Conservation (phyloP, 1,284 basidiomycete genomes). For the Fomitopsis schrenkii region DNA sequence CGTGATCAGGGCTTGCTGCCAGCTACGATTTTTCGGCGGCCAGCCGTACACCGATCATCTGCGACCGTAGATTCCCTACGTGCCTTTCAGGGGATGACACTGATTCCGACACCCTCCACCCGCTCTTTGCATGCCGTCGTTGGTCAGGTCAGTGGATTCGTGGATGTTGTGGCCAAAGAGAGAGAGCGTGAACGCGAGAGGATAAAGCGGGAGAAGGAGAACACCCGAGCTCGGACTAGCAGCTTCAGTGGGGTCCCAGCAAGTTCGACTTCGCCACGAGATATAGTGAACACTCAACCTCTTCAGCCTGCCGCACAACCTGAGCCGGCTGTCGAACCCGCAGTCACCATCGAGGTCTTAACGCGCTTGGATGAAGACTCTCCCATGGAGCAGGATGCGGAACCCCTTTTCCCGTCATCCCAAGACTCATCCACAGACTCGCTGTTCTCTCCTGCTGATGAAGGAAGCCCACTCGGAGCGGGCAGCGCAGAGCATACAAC, state of each 20-base stretch:
- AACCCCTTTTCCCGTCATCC: conserved; percentile 7
- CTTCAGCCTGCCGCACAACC: not conserved
- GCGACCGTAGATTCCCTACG: conserved; percentile 30
- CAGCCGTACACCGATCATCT: conserved; percentile 23
- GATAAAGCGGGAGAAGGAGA: conserved; percentile 53
- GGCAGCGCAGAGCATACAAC: conserved; percentile 10
- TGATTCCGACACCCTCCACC: conserved; percentile 15
- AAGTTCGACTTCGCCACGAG: not conserved
- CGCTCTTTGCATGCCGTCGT: conserved; percentile 44
- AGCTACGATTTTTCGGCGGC: conserved; percentile 17
- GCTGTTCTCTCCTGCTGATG: conserved; percentile 18
- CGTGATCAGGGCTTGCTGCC: conserved; percentile 11
- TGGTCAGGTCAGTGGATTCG: conserved; percentile 56
- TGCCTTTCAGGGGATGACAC: conserved; percentile 31
- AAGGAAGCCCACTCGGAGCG: conserved; percentile 10
- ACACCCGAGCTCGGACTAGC: conserved; percentile 1
- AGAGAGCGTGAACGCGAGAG: conserved; percentile 70
- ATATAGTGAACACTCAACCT: not conserved
- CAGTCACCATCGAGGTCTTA: not conserved
- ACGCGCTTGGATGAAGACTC: not conserved
- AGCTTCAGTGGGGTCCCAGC: conserved; percentile 1
- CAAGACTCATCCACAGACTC: conserved; percentile 19
- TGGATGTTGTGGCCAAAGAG: conserved; percentile 67
- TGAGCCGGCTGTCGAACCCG: not conserved
- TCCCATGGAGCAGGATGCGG: conserved; percentile 8